Evolutionary conservation across 2,329 filamentous ascomycete species (phyloP).

Genomic region (Epichloe amarillans): DNA sequence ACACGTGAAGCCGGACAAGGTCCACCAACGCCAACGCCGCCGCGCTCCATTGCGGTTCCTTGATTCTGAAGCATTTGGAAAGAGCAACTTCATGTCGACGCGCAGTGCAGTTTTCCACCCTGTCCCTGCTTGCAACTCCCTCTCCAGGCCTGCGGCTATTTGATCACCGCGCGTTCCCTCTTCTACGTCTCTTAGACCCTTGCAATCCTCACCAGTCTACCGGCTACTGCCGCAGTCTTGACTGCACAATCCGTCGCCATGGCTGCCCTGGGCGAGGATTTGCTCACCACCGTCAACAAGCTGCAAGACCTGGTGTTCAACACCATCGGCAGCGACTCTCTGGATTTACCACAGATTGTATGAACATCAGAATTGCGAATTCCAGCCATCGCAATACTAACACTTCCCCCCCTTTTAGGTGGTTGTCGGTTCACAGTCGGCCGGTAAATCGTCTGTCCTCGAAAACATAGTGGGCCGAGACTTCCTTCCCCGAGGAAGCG

Average conservation of each 20-base stretch:
- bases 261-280: slow-evolving; percentile 90
- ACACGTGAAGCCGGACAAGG: neutral
- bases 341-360: slow-evolving; percentile 97
- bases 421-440: slow-evolving; percentile 95
- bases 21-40: neutral
- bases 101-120: slow-evolving; percentile 3
- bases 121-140: slow-evolving; percentile 1
- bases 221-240: neutral
- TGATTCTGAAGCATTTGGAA: slow-evolving; percentile 1
- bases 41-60: slow-evolving; percentile 2
- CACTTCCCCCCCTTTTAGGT: slow-evolving; percentile 47
- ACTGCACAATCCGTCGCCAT: slow-evolving; percentile 36
- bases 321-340: slow-evolving; percentile 96
- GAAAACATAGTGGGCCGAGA: slow-evolving; percentile 98
- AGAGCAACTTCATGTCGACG: slow-evolving; percentile 5
- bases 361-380: slow-evolving; percentile 16
- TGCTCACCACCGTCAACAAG: slow-evolving; percentile 93
- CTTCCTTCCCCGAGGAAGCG: slow-evolving; percentile 89
- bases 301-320: slow-evolving; percentile 98
- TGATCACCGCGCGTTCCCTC: neutral
- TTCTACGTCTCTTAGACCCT: neutral
- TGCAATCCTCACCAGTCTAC: neutral
- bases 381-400: slow-evolving; percentile 2
- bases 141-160: slow-evolving; percentile 1
- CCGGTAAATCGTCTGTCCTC: slow-evolving; percentile 94